These are phyloP conservation scores for Sordariomycetes sp. DNA, from an alignment of 2,329 filamentous ascomycete species.

Conservation along the genomic window DNA sequence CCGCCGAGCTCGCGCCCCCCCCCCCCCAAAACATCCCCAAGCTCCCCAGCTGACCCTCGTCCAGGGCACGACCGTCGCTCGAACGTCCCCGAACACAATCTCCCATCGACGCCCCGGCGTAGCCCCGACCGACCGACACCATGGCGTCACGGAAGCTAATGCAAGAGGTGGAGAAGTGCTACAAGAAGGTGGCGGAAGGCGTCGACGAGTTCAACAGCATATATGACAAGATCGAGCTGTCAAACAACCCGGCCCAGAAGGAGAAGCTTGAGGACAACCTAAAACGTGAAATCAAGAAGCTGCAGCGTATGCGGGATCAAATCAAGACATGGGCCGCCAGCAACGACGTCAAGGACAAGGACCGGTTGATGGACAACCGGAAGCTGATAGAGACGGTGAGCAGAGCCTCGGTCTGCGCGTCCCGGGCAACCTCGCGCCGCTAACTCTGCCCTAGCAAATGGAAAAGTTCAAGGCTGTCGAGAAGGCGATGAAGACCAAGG, in stretches of 20 bases:
- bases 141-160: conserved; percentile 96
- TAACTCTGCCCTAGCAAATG: conserved; percentile 62
- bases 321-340: conserved; percentile 99
- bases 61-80: neutral
- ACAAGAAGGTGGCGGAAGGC: conserved; percentile 95
- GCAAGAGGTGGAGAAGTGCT: conserved; percentile 98
- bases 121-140: conserved; percentile 16
- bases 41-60: neutral
- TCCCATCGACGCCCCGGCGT: neutral
- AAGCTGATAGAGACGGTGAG: conserved; percentile 94
- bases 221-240: conserved; percentile 94
- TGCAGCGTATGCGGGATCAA: conserved; percentile 91
- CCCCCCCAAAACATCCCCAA: neutral
- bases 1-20: neutral
- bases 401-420: neutral
- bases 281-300: conserved; percentile 99
- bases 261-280: conserved; percentile 97
- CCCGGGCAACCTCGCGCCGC: neutral
- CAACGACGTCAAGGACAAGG: conserved; percentile 99
- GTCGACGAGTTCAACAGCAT: conserved; percentile 86
- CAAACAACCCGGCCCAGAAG: conserved; percentile 86
- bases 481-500: conserved; percentile 99
- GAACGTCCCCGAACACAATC: neutral
- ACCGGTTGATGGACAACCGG: conserved; percentile 81
- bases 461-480: conserved; percentile 99